A percentile compares a stretch with the other conserved stretches of the same genome.
Evolutionary conservation across 2,329 filamentous ascomycete genomes (phyloP).

Genomic region (Arachnomyces sp.): DNA sequence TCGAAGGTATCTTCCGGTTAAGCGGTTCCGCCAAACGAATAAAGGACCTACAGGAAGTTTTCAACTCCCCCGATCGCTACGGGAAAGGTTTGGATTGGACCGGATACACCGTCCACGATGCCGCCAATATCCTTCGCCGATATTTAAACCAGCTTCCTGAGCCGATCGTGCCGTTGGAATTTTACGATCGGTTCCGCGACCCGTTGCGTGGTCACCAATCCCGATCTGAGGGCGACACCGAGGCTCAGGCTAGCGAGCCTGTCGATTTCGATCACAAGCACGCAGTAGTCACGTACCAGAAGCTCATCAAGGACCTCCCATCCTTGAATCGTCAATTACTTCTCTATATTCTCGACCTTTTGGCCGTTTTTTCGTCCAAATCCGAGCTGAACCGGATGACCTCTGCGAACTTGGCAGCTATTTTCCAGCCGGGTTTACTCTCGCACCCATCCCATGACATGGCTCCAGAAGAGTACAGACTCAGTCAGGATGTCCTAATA

Average conservation of each 20-base stretch:
- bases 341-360: constrained; percentile 88
- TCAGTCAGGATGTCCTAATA: constrained; percentile 95
- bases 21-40: constrained; percentile 97
- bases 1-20: constrained; percentile 93
- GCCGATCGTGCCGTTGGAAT: constrained; percentile 87
- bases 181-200: constrained; percentile 85
- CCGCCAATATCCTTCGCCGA: constrained; percentile 87
- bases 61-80: constrained; percentile 91
- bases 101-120: constrained; percentile 96
- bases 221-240: constrained; percentile 63
- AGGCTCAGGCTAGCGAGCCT: constrained; percentile 57
- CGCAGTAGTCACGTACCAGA: constrained; percentile 78
- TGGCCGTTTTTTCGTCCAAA: constrained; percentile 95
- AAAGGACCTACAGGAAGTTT: constrained; percentile 85
- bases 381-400: constrained; percentile 96
- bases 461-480: constrained; percentile 84
- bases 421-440: constrained; percentile 94
- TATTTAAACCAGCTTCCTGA: constrained; percentile 96
- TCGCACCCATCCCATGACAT: constrained; percentile 93
- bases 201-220: constrained; percentile 65
- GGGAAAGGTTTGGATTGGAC: constrained; percentile 96
- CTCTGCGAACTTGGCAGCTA: constrained; percentile 85
- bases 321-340: constrained; percentile 88
- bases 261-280: constrained; percentile 66
- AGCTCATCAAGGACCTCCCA: constrained; percentile 84